Evolutionary conservation across 495 filamentous ascomycete species (phyloP), one percentile per base, ranked within the genome.

Genomic region (Neurospora cerealis): DNA sequence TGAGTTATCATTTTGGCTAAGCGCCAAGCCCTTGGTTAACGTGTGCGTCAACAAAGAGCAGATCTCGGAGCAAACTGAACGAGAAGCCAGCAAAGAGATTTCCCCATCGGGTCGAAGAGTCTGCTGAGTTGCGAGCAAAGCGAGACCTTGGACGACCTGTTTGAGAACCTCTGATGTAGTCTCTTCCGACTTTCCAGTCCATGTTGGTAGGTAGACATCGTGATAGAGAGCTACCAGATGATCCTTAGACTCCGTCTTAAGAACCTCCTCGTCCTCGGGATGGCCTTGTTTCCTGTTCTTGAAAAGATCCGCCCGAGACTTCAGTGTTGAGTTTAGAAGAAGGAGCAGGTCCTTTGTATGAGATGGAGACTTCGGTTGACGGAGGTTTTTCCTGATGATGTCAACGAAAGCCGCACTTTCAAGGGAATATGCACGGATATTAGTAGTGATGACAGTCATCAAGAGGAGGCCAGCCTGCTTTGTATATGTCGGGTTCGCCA

Each of bases 381-480:
- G 80, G 15, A 86, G 75, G 36, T 81, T 84, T 70, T 78, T 77
- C 42, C 82, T 78, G 70, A 84, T 78, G 66, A 79, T 78, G 24
- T 80, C 80, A 40, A 85, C 48, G 66, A 83, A 79, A 28, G 72
- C 74, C 6, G 78, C 77, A 28, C 79, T 79, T 37, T 84, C 80
- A 17, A 78, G 69, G 36, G 77, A 42, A 72, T 84, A 85, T 5
- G 78, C 79, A 46, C 76, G 73, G 69, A 76, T 69, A 60, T 75
- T 80, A 38, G 81, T 76, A 11, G 79, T 81, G 60, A 83, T 77
- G 21, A 88, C 78, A 8, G 83, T 83, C 60, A 83, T 78, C n/a
- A 87, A 71, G 2, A 88, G 80, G 38, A 80, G 75, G 4, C 85
- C 85, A n/a, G 83, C 83, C 70, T 83, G 84, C 39, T 81, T 83